Evolutionary conservation across 192 early-diverging fungal species (phyloP).

Genomic region (Coemansia sp.): DNA sequence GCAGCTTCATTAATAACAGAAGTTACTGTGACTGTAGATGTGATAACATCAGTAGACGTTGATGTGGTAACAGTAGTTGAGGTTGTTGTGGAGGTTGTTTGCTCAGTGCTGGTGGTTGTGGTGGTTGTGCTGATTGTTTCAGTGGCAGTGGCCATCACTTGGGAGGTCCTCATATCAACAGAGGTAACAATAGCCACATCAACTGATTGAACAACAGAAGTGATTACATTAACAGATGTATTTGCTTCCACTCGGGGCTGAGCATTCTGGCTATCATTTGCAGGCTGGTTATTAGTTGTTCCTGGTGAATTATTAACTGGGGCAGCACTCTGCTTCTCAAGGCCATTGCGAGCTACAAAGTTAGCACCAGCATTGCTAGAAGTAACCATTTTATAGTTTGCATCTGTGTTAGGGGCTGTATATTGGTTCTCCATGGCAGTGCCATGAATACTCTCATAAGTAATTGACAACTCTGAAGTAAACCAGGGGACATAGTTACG

Average conservation of each 20-base stretch:
- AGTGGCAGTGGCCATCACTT: neutral
- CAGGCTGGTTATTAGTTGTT: too few species aligned
- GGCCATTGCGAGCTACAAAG: neutral
- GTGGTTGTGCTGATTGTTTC: neutral
- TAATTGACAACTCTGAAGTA: neutral
- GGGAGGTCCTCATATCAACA: neutral
- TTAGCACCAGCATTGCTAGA: neutral
- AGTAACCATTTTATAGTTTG: neutral
- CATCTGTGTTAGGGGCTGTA: neutral
- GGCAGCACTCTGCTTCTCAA: neutral
- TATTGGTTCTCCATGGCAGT: neutral
- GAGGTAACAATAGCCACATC: neutral
- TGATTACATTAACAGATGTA: neutral
- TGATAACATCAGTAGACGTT: slow-evolving; percentile 1
- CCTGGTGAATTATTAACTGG: too few species aligned
- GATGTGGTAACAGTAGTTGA: neutral
- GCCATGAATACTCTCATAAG: neutral
- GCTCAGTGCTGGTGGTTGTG: neutral
- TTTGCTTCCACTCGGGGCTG: neutral
- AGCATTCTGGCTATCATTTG: too few species aligned
- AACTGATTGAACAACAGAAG: neutral
- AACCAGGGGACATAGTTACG: slow-evolving; percentile 34
- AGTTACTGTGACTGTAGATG: slow-evolving; percentile 2
- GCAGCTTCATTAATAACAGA: neutral
- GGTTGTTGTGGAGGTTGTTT: slow-evolving; percentile 4